phyloP scores from a whole-genome alignment of 228 moss, liverwort and hornwort species.

The Sphagnum fallax region DNA sequence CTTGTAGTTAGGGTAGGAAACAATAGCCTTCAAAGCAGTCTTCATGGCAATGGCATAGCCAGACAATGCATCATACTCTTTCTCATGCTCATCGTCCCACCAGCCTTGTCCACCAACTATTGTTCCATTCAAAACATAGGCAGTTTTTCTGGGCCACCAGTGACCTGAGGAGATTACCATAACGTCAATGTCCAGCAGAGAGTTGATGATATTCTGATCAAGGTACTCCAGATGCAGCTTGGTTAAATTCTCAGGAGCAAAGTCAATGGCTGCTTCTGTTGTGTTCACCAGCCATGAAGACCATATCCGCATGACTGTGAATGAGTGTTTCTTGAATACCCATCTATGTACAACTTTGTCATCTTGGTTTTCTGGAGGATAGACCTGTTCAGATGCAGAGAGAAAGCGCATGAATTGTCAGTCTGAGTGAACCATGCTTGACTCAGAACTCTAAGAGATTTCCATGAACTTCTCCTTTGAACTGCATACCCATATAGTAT shows the following conservation, averaged over 20 bases:
- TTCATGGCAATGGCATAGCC: constrained; percentile 40
- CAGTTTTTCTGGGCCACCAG: constrained; percentile 74
- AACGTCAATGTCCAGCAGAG: constrained; percentile 52
- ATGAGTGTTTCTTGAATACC: constrained; percentile 44
- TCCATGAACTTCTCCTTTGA: no score
- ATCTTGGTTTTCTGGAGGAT: constrained; percentile 25
- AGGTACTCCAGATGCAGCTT: constrained; percentile 64
- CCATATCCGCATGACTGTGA: constrained; percentile 67
- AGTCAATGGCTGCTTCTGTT: constrained; percentile 37
- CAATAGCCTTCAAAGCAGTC: constrained; percentile 33
- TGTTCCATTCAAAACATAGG: constrained; percentile 52
- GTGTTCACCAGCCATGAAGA: constrained; percentile 80
- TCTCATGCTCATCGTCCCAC: constrained; percentile 20
- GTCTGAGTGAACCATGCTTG: no score
- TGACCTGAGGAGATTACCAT: constrained; percentile 73
- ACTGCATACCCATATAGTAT: no score
- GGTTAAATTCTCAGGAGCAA: constrained; percentile 32
- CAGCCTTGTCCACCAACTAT: constrained; percentile 63
- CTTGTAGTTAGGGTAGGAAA: constrained; percentile 45
- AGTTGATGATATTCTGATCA: constrained; percentile 33
- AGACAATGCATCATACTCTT: constrained; percentile 16
- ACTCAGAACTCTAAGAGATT: no score
- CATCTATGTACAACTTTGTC: constrained; percentile 46
- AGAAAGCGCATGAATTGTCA: no score
- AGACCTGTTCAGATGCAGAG: constrained; percentile 22